Evolutionary conservation across 306 rosid genomes (phyloP), one percentile per base, ranked within the genome.

Genomic region (Hippophae rhamnoides): DNA sequence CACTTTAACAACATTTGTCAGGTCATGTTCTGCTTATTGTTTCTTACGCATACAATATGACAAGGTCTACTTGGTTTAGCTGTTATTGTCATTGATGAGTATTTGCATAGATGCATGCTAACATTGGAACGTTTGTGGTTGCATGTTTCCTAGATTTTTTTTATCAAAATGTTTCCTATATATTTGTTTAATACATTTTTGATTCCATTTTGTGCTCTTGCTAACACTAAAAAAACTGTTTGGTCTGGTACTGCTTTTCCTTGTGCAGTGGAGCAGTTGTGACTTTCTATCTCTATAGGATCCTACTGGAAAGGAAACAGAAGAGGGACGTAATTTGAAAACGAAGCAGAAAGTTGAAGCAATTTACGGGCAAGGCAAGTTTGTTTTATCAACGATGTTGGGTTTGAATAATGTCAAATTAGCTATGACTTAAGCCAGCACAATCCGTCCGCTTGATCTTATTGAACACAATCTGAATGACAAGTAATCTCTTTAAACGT

Each of bases 231-330:
- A 31, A 31, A 31, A 31, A 18, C 23, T 18, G 38, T 2, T 4
- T 31, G 38, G 38, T 31, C 5, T 31, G 38, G 3, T 18, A 27
- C 56, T 62, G 14, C 58, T 76, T 67, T 47, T 43, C 52, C 10
- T 62, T 40, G 40, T 82, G 85, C 87, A 93, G 99, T 63, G 97
- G 86, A 46, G 86, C 80, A 1, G 84, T 76, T 41, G 85, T 57
- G 65, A 81, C 85, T 47, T 81, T 93, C 69, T 93, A 78, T 57
- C 52, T 89, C 74, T 82, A 81, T 25, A 89, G 76, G 74, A 72
- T 86, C 47, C 42, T 63, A 31, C 78, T 71, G 77, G 72, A 79
- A 11, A 59, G 77, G 49, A 80, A 79, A 41, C 71, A 48, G 13
- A 74, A 71, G 8, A 41, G 83, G 74, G 48, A 50, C 84, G 13